Conservation (phyloP, 495 filamentous ascomycete genomes). For the Symbiotaphrina buchneri region DNA sequence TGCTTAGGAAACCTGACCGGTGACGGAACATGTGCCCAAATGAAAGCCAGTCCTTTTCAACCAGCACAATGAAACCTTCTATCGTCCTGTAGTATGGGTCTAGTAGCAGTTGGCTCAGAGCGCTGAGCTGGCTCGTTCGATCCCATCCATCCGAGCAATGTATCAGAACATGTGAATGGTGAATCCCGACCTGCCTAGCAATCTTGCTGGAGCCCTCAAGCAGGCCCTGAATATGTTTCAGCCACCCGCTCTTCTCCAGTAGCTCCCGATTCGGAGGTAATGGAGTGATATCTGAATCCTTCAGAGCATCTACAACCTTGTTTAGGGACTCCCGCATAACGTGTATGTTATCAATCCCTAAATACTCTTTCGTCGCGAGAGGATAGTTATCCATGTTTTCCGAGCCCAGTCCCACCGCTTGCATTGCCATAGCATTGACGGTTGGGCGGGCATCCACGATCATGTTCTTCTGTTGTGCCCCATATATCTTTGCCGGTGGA, state of each 20-base stretch:
- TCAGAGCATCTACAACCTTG: slow-evolving; percentile 74
- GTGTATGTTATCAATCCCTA: slow-evolving; percentile 99
- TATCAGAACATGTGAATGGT: slow-evolving; percentile 85
- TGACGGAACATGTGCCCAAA: slow-evolving; percentile 96
- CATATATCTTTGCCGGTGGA: slow-evolving; percentile 40
- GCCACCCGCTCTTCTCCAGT: slow-evolving; percentile 67
- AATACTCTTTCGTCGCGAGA: slow-evolving; percentile 73
- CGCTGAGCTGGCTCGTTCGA: slow-evolving; percentile 84
- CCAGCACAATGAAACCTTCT: slow-evolving; percentile 82
- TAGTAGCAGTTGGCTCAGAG: slow-evolving; percentile 79
- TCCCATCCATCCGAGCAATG: slow-evolving; percentile 99
- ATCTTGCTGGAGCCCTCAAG: slow-evolving; percentile 72
- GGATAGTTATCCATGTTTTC: slow-evolving; percentile 98
- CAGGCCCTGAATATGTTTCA: slow-evolving; percentile 72
- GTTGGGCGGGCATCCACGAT: slow-evolving; percentile 94
- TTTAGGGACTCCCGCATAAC: slow-evolving; percentile 88
- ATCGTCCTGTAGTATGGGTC: slow-evolving; percentile 92
- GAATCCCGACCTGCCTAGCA: slow-evolving; percentile 69
- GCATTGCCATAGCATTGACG: slow-evolving; percentile 91
- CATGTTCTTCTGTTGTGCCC: slow-evolving; percentile 81
- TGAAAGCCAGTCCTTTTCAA: slow-evolving; percentile 96
- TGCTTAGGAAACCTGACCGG: slow-evolving; percentile 62
- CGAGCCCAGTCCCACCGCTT: slow-evolving; percentile 77
- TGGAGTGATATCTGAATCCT: slow-evolving; percentile 74
- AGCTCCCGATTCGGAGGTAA: slow-evolving; percentile 67